A percentile compares a stretch with the other conserved stretches of the same genome.
Evolutionary conservation across 2,329 filamentous ascomycete species (phyloP).

Genomic region (Xylaria sp.): DNA sequence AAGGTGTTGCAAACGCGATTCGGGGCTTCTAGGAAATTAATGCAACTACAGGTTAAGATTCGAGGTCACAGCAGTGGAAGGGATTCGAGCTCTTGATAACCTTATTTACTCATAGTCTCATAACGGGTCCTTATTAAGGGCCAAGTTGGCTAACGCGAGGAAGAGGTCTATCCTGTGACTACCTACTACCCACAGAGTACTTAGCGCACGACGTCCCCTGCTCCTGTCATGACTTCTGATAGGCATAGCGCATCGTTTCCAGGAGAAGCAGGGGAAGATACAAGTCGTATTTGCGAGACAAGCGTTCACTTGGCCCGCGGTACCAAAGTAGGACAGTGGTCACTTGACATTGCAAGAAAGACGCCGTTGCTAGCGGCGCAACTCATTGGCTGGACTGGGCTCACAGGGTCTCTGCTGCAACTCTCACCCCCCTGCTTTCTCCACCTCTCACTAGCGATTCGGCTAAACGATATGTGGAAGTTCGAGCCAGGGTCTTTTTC

Average conservation of each 20-base stretch:
- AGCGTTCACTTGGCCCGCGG: slow-evolving; percentile 27
- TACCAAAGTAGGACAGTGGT: slow-evolving; percentile 33
- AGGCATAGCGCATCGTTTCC: not conserved
- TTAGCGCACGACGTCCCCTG: not conserved
- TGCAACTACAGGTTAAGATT: slow-evolving; percentile 15
- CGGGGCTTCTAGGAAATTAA: slow-evolving; percentile 16
- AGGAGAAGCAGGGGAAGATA: slow-evolving; percentile 15
- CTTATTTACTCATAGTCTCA: slow-evolving; percentile 26
- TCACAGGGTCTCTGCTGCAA: slow-evolving; percentile 24
- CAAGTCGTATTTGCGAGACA: slow-evolving; percentile 28
- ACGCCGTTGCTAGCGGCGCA: slow-evolving; percentile 32
- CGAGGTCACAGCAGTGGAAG: slow-evolving; percentile 13
- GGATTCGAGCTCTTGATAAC: slow-evolving; percentile 15
- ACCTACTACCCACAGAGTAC: not conserved
- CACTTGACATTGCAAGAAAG: slow-evolving; percentile 33
- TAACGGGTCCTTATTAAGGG: slow-evolving; percentile 21
- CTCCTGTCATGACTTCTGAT: not conserved
- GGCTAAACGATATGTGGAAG: slow-evolving; percentile 34
- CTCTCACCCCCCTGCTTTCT: slow-evolving; percentile 15
- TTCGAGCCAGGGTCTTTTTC: slow-evolving; percentile 21
- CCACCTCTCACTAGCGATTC: slow-evolving; percentile 28
- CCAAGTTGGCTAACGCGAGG: slow-evolving; percentile 13
- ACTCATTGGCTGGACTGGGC: slow-evolving; percentile 30
- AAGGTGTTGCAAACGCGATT: slow-evolving; percentile 22
- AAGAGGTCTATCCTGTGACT: slow-evolving; percentile 8